Conservation (phyloP, 2,329 filamentous ascomycete species). For the Ophiostoma perfectum region DNA sequence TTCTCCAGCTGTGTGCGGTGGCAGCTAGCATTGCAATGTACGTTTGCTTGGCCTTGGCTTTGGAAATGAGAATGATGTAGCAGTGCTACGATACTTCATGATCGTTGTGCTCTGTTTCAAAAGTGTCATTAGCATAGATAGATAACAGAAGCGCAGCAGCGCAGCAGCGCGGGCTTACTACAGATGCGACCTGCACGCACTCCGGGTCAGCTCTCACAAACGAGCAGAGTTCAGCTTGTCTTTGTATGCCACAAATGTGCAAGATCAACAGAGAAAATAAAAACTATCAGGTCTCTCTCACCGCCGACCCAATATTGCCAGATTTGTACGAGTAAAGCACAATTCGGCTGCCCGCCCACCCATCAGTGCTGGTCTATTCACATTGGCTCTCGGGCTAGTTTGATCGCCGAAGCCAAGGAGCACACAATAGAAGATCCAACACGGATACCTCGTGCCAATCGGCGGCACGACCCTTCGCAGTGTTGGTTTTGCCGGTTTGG, state of each 20-base stretch:
- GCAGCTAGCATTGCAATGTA: too few relatives aligned
- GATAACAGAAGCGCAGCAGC: too few relatives aligned
- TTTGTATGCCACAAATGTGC: background rate
- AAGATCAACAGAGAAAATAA: constrained; percentile 8
- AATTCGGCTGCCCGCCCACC: too few relatives aligned
- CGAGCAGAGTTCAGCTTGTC: background rate
- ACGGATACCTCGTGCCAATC: background rate
- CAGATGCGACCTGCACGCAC: background rate
- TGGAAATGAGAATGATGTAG: too few relatives aligned
- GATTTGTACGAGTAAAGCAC: too few relatives aligned
- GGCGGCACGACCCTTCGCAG: too few relatives aligned
- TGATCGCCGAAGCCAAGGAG: constrained; percentile 2
- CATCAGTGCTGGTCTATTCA: too few relatives aligned
- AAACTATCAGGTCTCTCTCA: background rate
- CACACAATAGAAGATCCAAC: background rate
- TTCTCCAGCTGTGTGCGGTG: background rate
- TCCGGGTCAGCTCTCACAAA: background rate
- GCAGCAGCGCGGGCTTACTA: too few relatives aligned
- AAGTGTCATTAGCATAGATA: too few relatives aligned
- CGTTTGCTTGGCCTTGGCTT: background rate
- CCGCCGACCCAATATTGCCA: background rate
- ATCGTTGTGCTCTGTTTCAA: too few relatives aligned
- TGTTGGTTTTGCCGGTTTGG: background rate
- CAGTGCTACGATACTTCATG: too few relatives aligned
- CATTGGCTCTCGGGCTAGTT: background rate